These are phyloP conservation scores for Leccinum pachyderme DNA, from an alignment of 1,284 basidiomycete genomes.

Conservation along the genomic window DNA sequence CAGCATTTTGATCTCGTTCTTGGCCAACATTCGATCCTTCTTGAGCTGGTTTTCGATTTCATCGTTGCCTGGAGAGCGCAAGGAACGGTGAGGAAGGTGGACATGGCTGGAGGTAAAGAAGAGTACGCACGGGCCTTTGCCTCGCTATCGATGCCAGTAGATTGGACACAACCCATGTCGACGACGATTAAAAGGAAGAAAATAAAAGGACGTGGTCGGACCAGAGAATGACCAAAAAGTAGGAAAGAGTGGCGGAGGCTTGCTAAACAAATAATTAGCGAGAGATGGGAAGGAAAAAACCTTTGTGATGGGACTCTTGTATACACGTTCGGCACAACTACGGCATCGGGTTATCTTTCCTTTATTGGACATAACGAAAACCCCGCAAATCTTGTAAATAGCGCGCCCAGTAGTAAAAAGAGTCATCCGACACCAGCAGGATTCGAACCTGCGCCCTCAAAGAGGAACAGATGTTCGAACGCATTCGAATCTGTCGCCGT, in stretches of 20 bases:
- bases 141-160: constrained; percentile 68
- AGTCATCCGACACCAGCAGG: constrained; percentile 58
- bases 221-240: constrained; percentile 13
- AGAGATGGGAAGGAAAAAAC: constrained; percentile 22
- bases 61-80: constrained; percentile 66
- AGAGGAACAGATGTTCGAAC: constrained; percentile 40
- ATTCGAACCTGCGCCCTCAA: constrained; percentile 69
- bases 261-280: constrained; percentile 25
- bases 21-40: constrained; percentile 86
- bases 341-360: constrained; percentile 14
- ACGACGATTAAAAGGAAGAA: not conserved
- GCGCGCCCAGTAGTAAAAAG: not conserved
- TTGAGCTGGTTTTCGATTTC: constrained; percentile 97
- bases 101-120: not conserved
- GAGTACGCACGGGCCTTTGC: constrained; percentile 75
- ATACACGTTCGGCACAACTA: constrained; percentile 17
- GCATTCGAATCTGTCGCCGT: constrained; percentile 57
- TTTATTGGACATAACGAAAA: constrained; percentile 16
- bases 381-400: constrained; percentile 6
- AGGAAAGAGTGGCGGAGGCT: constrained; percentile 22
- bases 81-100: not conserved
- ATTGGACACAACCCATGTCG: constrained; percentile 75
- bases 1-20: constrained; percentile 95
- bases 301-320: not conserved
- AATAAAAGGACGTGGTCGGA: constrained; percentile 8